phyloP scores from a whole-genome alignment of 1,284 basidiomycete genomes.

The Trichosporon asahii region DNA sequence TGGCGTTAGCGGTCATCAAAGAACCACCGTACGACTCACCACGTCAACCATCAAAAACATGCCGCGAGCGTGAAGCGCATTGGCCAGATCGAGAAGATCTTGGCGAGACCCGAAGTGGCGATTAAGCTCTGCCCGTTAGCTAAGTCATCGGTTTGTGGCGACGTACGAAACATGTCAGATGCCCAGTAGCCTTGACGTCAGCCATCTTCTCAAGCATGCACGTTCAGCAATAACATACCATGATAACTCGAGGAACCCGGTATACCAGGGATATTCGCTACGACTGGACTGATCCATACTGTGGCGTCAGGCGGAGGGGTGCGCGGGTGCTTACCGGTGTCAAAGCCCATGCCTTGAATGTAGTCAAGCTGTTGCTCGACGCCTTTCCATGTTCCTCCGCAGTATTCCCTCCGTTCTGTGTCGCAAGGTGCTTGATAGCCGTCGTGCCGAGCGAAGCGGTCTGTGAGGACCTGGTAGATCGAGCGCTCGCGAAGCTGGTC shows the following conservation, averaged over 20 bases:
- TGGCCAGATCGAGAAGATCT: slow-evolving; percentile 52
- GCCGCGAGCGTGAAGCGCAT: slow-evolving; percentile 51
- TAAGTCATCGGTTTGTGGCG: background rate
- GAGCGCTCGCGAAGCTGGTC: slow-evolving; percentile 40
- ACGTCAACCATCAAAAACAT: slow-evolving; percentile 58
- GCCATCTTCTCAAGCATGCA: background rate
- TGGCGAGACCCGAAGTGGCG: slow-evolving; percentile 51
- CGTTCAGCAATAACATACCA: slow-evolving; percentile 31
- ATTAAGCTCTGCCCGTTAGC: slow-evolving; percentile 47
- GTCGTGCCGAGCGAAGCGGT: slow-evolving; percentile 47
- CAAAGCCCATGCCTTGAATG: slow-evolving; percentile 52
- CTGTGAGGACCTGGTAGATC: slow-evolving; percentile 51
- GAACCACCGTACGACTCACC: slow-evolving; percentile 28
- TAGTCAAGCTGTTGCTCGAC: slow-evolving; percentile 45
- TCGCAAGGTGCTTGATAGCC: slow-evolving; percentile 32
- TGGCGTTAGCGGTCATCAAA: background rate
- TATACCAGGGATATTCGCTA: slow-evolving; percentile 43
- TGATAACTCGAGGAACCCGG: slow-evolving; percentile 49
- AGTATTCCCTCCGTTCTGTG: slow-evolving; percentile 35
- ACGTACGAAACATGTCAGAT: slow-evolving; percentile 40
- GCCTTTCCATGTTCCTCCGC: slow-evolving; percentile 47
- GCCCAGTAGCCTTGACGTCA: slow-evolving; percentile 49
- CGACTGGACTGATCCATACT: slow-evolving; percentile 51
- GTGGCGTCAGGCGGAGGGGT: slow-evolving; percentile 13
- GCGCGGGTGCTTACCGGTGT: slow-evolving; percentile 37